Base-by-base conservation (phyloP, 2,329 filamentous ascomycete genomes). In the Ceratocystis cacaofunesta region DNA sequence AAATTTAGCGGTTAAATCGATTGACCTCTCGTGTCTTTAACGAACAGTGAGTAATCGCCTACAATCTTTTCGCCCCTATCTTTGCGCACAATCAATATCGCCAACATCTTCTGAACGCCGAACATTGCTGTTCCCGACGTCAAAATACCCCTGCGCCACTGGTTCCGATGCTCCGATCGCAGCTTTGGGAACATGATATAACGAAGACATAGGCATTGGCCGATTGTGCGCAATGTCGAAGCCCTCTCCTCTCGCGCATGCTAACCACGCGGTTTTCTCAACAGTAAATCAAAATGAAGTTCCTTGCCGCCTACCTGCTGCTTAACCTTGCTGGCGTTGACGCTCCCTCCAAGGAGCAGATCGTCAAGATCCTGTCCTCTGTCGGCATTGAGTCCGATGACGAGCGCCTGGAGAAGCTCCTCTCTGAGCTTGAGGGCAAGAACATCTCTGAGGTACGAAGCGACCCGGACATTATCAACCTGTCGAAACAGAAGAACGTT, bases 301-400 rank as follows among this genome's bases (percentile, higher is more conserved):
- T 97, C 83, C 88, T 99, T 83, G 94, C 94, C 78, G 92, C 94
- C 78, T 97, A 95, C 86, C 91, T 99, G 76, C 92, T 99, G 77
- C 90, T 97, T 79, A 81, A 82, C 82, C 88, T 97, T 73, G 92
- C 85, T 78, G 94, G 94, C 81, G 97, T 96, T 85, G 78, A 84
- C 82, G 85, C 86, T 70, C 94, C 94, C 73, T 91, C 89, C 70
- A 90, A 89, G 74, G 78, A 79, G 71, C 92, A 97, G 77, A 81
- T 99, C 85, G 94, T 89, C 83, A 77, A 75, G 70, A 91, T 99
- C 74, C 90, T 99, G 77, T 85, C 86, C 75, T 89, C 92, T 72
- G 94, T 97, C 76, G 94, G 94, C 74, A 91, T 96, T 72, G 94
- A 99, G 82, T 88, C 89, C 72, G 94, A 97, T 74, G 78, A 82